A percentile compares a stretch with the other conserved stretches of the same genome.
These are phyloP conservation scores for Xerocomus nothofagi DNA, from an alignment of 1,284 basidiomycete species.

Conservation along the genomic window DNA sequence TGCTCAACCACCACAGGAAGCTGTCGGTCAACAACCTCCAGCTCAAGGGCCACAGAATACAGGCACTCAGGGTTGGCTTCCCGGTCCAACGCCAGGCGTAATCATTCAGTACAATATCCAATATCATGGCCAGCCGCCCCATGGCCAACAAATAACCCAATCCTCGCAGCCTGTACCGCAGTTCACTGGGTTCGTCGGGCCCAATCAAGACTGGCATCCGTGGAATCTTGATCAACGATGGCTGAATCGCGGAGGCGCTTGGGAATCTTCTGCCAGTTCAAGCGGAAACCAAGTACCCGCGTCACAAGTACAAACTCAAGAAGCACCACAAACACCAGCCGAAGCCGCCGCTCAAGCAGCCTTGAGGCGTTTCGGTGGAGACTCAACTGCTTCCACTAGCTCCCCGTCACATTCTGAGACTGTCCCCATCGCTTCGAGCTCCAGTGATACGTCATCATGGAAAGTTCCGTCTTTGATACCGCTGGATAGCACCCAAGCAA, in stretches of 20 bases:
- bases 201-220: constrained; percentile 60
- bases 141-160: constrained; percentile 28
- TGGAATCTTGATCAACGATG: constrained; percentile 47
- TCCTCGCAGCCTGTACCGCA: constrained; percentile 43
- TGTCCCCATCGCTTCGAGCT: constrained; percentile 5
- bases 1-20: constrained; percentile 28
- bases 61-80: constrained; percentile 31
- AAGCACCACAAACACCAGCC: constrained; percentile 31
- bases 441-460: constrained; percentile 19
- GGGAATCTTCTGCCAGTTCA: constrained; percentile 9
- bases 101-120: constrained; percentile 61
- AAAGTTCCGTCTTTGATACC: constrained; percentile 53
- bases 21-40: constrained; percentile 20
- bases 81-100: constrained; percentile 40
- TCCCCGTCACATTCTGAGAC: constrained; percentile 9
- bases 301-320: constrained; percentile 17
- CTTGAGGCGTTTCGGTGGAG: constrained; percentile 36
- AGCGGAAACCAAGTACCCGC: constrained; percentile 5
- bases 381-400: constrained; percentile 3
- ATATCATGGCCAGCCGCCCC: constrained; percentile 41
- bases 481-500: constrained; percentile 39
- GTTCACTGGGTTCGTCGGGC: constrained; percentile 59
- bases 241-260: constrained; percentile 21
- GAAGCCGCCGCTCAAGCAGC: constrained; percentile 50
- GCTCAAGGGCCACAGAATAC: constrained; percentile 26